Evolutionary conservation across 2,329 filamentous ascomycete genomes (phyloP).

Genomic region (Aurifilum marmelostoma): DNA sequence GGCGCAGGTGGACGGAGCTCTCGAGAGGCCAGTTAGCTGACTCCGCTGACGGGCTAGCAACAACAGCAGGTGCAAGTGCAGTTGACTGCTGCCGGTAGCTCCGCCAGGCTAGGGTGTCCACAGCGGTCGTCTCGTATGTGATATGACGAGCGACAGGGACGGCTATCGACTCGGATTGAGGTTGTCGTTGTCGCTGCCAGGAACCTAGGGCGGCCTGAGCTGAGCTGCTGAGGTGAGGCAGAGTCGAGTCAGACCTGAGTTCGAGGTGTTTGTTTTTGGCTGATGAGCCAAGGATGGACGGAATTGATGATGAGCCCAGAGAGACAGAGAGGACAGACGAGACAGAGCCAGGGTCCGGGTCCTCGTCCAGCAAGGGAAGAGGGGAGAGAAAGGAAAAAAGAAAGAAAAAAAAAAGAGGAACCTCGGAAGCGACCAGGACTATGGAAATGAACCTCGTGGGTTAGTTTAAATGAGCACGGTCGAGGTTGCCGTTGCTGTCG

Average conservation of each 20-base stretch:
- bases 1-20: not conserved
- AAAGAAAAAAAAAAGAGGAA: too few relatives aligned
- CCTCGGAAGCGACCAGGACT: not conserved
- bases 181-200: not conserved
- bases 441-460: not conserved
- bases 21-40: not conserved
- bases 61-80: not conserved
- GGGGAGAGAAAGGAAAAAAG: too few relatives aligned
- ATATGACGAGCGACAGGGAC: not conserved
- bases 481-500: not conserved
- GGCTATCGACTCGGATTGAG: not conserved
- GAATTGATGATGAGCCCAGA: not conserved
- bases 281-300: not conserved
- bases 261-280: not conserved
- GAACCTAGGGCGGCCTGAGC: not conserved
- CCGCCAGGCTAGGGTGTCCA: not conserved
- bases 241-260: not conserved
- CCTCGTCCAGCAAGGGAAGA: too few relatives aligned
- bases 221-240: conserved; percentile 1
- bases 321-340: too few relatives aligned
- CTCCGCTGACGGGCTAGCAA: not conserved
- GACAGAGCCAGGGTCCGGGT: not conserved
- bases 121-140: not conserved
- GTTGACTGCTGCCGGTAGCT: not conserved
- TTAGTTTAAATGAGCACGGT: conserved; percentile 8